These are phyloP conservation scores for Starmerella riodocensis DNA, from an alignment of 805 yeast species.

Conservation along the genomic window DNA sequence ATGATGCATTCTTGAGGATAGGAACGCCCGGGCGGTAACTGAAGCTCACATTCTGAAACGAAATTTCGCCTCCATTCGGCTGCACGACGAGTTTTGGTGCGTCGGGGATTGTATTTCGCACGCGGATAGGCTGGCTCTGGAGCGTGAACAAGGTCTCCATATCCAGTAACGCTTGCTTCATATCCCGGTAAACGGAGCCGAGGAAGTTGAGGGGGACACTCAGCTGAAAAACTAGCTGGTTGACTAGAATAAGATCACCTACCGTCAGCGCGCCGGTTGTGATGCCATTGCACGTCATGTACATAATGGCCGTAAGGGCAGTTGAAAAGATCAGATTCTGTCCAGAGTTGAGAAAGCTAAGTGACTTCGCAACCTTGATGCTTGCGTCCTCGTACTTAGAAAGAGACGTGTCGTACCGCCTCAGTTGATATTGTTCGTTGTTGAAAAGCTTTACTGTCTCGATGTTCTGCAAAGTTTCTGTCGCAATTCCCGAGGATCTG, in stretches of 20 bases:
- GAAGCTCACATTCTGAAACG: conserved; percentile 81
- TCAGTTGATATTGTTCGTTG: conserved; percentile 68
- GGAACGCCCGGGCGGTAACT: conserved; percentile 86
- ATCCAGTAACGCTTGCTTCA: conserved; percentile 82
- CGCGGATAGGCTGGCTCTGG: conserved; percentile 58
- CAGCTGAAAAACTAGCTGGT: conserved; percentile 89
- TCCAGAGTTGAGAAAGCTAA: conserved; percentile 64
- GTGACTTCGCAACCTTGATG: conserved; percentile 63
- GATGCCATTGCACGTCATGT: conserved; percentile 93
- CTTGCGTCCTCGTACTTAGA: conserved; percentile 55
- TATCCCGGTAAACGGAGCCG: conserved; percentile 90
- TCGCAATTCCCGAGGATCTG: conserved; percentile 85
- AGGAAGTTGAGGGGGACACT: conserved; percentile 88
- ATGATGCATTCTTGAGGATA: conserved; percentile 65
- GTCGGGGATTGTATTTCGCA: conserved; percentile 41
- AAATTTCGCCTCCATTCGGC: conserved; percentile 55
- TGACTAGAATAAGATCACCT: conserved; percentile 88
- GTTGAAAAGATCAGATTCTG: conserved; percentile 67
- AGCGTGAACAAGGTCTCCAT: conserved; percentile 90
- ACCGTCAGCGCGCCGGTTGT: conserved; percentile 69
- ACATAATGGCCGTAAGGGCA: conserved; percentile 95
- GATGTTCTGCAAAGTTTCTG: conserved; percentile 85
- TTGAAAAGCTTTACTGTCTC: conserved; percentile 92
- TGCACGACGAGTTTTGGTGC: conserved; percentile 49
- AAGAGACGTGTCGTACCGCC: conserved; percentile 67